phyloP scores from a whole-genome alignment of 2,329 filamentous ascomycete species.

The Alternaria triticina region DNA sequence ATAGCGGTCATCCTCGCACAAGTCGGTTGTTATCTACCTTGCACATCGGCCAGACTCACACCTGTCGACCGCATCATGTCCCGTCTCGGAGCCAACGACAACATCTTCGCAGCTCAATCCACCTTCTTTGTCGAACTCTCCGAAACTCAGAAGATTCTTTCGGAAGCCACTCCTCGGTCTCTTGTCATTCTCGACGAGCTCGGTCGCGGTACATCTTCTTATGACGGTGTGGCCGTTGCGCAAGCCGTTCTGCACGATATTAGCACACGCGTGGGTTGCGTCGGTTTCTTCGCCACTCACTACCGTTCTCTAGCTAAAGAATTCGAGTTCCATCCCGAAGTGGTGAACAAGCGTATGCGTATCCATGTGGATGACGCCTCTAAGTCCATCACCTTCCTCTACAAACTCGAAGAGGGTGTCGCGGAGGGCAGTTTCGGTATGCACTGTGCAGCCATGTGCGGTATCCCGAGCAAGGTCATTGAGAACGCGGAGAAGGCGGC shows the following conservation, averaged over 20 bases:
- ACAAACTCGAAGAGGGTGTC: constrained; percentile 90
- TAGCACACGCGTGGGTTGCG: constrained; percentile 87
- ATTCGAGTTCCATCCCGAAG: constrained; percentile 88
- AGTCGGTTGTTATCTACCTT: constrained; percentile 91
- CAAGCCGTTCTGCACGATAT: constrained; percentile 97
- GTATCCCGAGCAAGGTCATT: constrained; percentile 83
- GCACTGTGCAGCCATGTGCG: constrained; percentile 99
- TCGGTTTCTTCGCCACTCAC: constrained; percentile 97
- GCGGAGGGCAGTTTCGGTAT: constrained; percentile 98
- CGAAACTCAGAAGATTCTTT: constrained; percentile 96
- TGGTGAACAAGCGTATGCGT: constrained; percentile 86
- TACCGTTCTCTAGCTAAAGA: constrained; percentile 94
- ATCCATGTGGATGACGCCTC: constrained; percentile 89
- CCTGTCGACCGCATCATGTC: constrained; percentile 99
- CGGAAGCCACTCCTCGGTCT: constrained; percentile 90
- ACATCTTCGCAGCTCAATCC: constrained; percentile 96
- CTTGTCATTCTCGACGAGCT: constrained; percentile 97
- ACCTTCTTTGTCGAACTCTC: constrained; percentile 98
- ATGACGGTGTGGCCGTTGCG: constrained; percentile 95
- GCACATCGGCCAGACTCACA: constrained; percentile 79
- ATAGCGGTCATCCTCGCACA: constrained; percentile 97
- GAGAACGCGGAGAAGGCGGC: constrained; percentile 87
- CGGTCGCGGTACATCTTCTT: constrained; percentile 90
- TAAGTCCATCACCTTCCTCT: constrained; percentile 92
- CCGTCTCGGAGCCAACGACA: constrained; percentile 94